These are phyloP conservation scores for Amanita jacksonii DNA, from an alignment of 768 basidiomycete species.

Conservation along the genomic window DNA sequence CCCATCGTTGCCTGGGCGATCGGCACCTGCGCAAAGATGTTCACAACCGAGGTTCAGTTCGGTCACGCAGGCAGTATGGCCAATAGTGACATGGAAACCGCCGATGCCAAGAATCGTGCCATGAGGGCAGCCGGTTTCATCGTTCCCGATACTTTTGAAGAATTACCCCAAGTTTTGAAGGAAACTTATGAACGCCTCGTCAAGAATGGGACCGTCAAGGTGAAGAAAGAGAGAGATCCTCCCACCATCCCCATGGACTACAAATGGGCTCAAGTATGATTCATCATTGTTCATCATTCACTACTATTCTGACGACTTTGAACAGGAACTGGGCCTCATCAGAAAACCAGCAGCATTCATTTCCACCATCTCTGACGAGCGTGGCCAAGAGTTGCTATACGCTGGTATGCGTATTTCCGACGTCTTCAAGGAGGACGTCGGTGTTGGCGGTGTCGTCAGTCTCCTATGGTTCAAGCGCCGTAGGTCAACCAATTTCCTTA, in stretches of 20 bases:
- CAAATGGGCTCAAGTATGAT: constrained; percentile 84
- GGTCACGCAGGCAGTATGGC: constrained; percentile 98
- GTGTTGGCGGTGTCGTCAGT: constrained; percentile 92
- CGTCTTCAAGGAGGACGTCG: constrained; percentile 96
- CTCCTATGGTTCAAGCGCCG: constrained; percentile 98
- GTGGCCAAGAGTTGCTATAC: constrained; percentile 96
- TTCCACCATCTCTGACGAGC: constrained; percentile 98
- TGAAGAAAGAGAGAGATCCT: constrained; percentile 74
- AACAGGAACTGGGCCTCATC: constrained; percentile 83
- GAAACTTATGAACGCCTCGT: constrained; percentile 83
- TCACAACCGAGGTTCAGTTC: constrained; percentile 98
- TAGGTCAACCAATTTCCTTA: constrained; percentile 18
- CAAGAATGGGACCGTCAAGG: constrained; percentile 50
- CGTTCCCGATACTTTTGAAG: constrained; percentile 96
- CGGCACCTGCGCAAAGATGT: constrained; percentile 99
- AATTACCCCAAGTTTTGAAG: constrained; percentile 78
- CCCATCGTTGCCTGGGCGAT: constrained; percentile 99
- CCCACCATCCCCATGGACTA: constrained; percentile 99
- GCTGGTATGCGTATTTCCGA: constrained; percentile 99
- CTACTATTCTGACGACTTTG: constrained; percentile 6
- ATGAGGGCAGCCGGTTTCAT: constrained; percentile 95
- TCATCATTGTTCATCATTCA: not conserved
- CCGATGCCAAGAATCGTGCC: constrained; percentile 93
- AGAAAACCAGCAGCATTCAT: constrained; percentile 98
- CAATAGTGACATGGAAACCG: constrained; percentile 95